phyloP scores from a whole-genome alignment of 192 early-diverging fungal genomes.

The Kickxella alabastrina region DNA sequence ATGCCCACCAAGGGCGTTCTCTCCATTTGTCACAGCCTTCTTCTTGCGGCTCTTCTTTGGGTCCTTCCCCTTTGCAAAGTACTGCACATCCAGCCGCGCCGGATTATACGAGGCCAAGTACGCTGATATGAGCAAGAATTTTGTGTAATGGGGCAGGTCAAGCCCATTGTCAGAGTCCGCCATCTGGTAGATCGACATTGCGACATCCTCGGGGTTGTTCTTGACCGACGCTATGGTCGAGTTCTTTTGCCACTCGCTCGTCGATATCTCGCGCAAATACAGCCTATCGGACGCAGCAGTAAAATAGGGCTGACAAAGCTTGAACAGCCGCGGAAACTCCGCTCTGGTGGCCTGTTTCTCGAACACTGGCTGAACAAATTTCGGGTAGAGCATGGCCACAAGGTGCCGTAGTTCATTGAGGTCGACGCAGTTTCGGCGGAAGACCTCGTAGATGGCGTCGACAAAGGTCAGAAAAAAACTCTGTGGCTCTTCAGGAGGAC shows the following conservation, averaged over 20 bases:
- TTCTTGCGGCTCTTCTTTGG: slow-evolving; percentile 16
- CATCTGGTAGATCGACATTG: slow-evolving; percentile 43
- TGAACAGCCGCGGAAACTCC: slow-evolving; percentile 73
- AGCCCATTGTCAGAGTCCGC: slow-evolving; percentile 51
- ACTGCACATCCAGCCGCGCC: slow-evolving; percentile 73
- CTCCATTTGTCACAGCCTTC: slow-evolving; percentile 37
- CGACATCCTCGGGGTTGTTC: slow-evolving; percentile 43
- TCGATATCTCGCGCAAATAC: slow-evolving; percentile 90
- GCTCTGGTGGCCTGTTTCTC: slow-evolving; percentile 61
- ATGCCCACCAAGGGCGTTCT: slow-evolving; percentile 48
- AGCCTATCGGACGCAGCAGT: slow-evolving; percentile 77
- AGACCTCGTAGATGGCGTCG: slow-evolving; percentile 76
- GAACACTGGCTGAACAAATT: slow-evolving; percentile 83
- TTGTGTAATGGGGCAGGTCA: slow-evolving; percentile 84
- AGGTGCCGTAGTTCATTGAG: slow-evolving; percentile 85
- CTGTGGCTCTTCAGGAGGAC: slow-evolving; percentile 55
- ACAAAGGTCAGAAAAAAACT: slow-evolving; percentile 71
- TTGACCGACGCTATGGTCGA: slow-evolving; percentile 33
- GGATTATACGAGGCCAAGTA: slow-evolving; percentile 96
- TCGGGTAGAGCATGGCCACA: slow-evolving; percentile 74
- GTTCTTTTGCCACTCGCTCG: slow-evolving; percentile 68
- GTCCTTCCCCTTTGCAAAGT: slow-evolving; percentile 67
- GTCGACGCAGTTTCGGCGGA: slow-evolving; percentile 74
- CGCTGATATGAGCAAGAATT: slow-evolving; percentile 83
- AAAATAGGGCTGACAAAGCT: slow-evolving; percentile 74